Conservation (phyloP, 352 stramenopile species). For the Globisporangium mamillatum region DNA sequence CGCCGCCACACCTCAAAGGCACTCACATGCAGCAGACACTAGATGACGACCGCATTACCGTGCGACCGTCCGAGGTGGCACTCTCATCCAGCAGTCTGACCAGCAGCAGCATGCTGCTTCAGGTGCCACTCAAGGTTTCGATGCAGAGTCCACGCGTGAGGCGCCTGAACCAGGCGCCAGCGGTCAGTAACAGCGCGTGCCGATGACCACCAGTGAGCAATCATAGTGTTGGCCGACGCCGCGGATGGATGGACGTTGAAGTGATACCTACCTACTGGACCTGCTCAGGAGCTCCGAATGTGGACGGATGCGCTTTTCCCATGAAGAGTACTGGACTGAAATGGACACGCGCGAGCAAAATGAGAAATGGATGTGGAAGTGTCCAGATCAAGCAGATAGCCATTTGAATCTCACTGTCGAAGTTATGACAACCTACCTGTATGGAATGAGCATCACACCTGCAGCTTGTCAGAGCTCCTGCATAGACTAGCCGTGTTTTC, state of each 20-base stretch:
- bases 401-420: background rate
- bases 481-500: background rate
- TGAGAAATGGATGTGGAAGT: background rate
- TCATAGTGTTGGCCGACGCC: background rate
- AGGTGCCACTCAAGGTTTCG: background rate
- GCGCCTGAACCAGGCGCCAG: background rate
- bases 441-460: background rate
- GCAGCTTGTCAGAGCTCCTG: background rate
- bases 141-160: constrained; percentile 8
- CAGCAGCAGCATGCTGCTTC: constrained; percentile 1
- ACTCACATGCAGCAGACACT: background rate
- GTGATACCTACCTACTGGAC: background rate
- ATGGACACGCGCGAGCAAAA: background rate
- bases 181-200: background rate
- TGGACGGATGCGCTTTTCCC: background rate
- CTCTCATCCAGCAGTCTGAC: background rate
- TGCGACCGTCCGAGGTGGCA: background rate
- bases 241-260: background rate
- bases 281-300: background rate
- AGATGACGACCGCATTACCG: background rate
- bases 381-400: background rate
- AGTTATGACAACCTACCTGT: background rate
- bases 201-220: background rate
- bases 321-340: background rate
- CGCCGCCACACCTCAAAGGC: constrained; percentile 2